Conservation (phyloP, 2,329 filamentous ascomycete genomes). For the Pseudogymnoascus sp. region DNA sequence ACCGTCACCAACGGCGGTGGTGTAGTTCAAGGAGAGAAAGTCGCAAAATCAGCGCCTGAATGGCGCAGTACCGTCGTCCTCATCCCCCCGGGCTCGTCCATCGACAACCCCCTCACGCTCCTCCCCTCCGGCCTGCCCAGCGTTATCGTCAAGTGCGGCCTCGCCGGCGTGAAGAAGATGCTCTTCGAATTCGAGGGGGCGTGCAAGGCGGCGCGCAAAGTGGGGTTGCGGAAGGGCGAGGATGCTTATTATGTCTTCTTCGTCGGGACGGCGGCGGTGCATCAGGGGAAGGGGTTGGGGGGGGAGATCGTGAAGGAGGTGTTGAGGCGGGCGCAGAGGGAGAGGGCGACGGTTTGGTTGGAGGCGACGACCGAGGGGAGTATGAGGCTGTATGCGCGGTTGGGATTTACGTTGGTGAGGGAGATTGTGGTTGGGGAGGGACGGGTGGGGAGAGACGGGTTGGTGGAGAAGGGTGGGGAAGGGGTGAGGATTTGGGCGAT, state of each 20-base stretch:
- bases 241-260: constrained; percentile 20
- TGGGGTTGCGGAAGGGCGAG: neutral
- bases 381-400: constrained; percentile 12
- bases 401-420: constrained; percentile 16
- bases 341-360: constrained; percentile 16
- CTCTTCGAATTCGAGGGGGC: constrained; percentile 12
- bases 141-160: constrained; percentile 17
- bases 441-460: constrained; percentile 13
- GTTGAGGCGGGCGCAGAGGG: constrained; percentile 12
- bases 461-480: constrained; percentile 11
- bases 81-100: constrained; percentile 14
- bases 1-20: neutral
- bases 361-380: constrained; percentile 16
- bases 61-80: constrained; percentile 15
- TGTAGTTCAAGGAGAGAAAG: neutral
- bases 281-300: constrained; percentile 13
- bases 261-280: constrained; percentile 11
- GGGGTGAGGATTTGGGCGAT: constrained; percentile 18
- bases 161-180: constrained; percentile 11
- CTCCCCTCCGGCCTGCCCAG: constrained; percentile 14
- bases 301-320: constrained; percentile 12
- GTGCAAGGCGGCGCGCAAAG: neutral
- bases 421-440: constrained; percentile 16
- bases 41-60: too few relatives aligned
- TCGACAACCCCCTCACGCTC: constrained; percentile 16